Conservation (phyloP, 106 monocot genomes). For the Cymbidium sinense region DNA sequence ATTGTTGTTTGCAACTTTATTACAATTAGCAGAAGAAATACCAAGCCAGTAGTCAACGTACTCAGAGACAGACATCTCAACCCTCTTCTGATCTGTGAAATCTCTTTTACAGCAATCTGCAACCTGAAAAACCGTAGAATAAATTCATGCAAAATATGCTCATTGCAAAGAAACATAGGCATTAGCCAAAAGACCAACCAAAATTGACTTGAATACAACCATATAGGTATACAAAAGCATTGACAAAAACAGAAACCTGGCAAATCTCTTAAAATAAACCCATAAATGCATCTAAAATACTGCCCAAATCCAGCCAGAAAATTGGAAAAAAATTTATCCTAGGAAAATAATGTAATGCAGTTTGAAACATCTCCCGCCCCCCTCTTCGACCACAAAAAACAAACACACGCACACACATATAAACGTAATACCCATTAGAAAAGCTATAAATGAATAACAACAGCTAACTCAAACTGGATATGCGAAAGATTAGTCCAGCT, state of each 20-base stretch:
- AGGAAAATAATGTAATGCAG: background rate
- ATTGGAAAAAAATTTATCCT: background rate
- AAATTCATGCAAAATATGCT: constrained; percentile 1
- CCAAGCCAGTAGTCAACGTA: constrained; percentile 54
- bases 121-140: constrained; percentile 35
- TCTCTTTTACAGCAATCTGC: constrained; percentile 74
- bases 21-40: constrained; percentile 8
- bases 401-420: too few relatives aligned
- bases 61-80: constrained; percentile 74
- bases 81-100: constrained; percentile 79
- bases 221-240: background rate
- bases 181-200: background rate
- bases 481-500: too few relatives aligned
- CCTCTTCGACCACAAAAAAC: background rate
- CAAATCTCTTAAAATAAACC: background rate
- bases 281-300: background rate
- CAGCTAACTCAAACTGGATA: too few relatives aligned
- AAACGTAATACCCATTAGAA: too few relatives aligned
- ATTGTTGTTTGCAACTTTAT: constrained; percentile 11
- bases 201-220: background rate
- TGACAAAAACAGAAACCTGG: background rate
- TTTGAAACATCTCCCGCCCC: background rate
- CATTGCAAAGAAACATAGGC: background rate
- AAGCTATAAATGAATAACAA: too few relatives aligned
- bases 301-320: background rate